A percentile compares a stretch with the other conserved stretches of the same genome.
Evolutionary conservation across 2,329 filamentous ascomycete genomes (phyloP).

Genomic region (Atkinsonella hypoxylon): DNA sequence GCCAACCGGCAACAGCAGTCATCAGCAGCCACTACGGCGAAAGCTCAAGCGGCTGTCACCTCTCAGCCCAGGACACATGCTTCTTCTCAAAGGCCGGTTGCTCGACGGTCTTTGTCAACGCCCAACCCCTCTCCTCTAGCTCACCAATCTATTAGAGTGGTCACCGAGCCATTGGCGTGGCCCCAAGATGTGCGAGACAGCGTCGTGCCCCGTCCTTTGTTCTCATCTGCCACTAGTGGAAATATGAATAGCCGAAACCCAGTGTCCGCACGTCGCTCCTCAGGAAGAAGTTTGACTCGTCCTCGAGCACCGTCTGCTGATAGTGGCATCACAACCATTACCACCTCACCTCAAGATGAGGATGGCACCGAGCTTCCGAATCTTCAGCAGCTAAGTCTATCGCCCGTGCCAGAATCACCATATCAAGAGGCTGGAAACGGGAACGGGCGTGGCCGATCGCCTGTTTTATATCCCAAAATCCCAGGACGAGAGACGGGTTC

Average conservation of each 20-base stretch:
- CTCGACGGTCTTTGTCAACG: not conserved
- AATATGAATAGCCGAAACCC: not conserved
- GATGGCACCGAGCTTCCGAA: conserved; percentile 11
- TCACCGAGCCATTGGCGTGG: not conserved
- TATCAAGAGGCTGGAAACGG: conserved; percentile 12
- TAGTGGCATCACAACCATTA: conserved; percentile 22
- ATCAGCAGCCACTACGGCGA: not conserved
- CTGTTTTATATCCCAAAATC: conserved; percentile 21
- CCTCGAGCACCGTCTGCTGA: conserved; percentile 17
- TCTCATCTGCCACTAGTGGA: conserved; percentile 8
- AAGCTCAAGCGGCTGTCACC: not conserved
- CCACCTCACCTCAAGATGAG: conserved; percentile 17
- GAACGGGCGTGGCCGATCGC: conserved; percentile 15
- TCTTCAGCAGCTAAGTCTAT: conserved; percentile 23
- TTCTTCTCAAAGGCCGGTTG: not conserved
- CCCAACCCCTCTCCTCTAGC: not conserved
- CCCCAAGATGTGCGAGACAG: conserved; percentile 1
- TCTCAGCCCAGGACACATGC: not conserved
- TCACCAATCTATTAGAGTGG: conserved; percentile 2
- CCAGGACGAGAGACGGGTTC: conserved; percentile 10
- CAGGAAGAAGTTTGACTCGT: conserved; percentile 12
- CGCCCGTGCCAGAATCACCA: conserved; percentile 38
- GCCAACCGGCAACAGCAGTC: not conserved
- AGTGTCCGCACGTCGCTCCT: conserved; percentile 11
- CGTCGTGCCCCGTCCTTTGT: conserved; percentile 12